These are phyloP conservation scores for Aspergillus sp. DNA, from an alignment of 2,329 filamentous ascomycete species.

Conservation along the genomic window DNA sequence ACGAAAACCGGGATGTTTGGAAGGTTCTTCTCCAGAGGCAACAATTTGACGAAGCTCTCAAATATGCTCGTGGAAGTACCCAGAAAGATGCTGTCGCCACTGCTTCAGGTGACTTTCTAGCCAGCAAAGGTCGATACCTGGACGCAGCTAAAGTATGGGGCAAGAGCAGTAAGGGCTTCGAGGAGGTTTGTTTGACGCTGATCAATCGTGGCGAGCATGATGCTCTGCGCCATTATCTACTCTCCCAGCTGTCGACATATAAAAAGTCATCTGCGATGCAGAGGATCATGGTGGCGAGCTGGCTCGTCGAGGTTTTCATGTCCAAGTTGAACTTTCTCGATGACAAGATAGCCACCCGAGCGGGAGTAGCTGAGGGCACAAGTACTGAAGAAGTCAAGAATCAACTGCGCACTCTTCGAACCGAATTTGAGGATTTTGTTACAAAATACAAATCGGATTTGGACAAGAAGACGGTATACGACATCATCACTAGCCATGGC, in stretches of 20 bases:
- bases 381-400: conserved; percentile 64
- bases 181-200: conserved; percentile 86
- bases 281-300: conserved; percentile 87
- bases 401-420: conserved; percentile 64
- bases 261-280: conserved; percentile 89
- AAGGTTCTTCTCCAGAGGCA: conserved; percentile 83
- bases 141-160: conserved; percentile 90
- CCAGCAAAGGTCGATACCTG: conserved; percentile 72
- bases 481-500: conserved; percentile 92
- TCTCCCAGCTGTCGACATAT: conserved; percentile 74
- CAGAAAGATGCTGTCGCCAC: conserved; percentile 91
- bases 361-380: conserved; percentile 69
- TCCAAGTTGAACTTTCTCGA: conserved; percentile 91
- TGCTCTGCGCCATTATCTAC: conserved; percentile 81
- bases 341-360: conserved; percentile 85
- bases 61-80: conserved; percentile 71
- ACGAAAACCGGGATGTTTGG: conserved; percentile 92
- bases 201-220: conserved; percentile 89
- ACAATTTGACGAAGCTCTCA: conserved; percentile 82
- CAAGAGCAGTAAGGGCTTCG: conserved; percentile 93
- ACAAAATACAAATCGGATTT: conserved; percentile 79
- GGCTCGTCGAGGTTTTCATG: conserved; percentile 96
- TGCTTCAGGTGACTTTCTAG: conserved; percentile 83
- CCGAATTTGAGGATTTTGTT: conserved; percentile 85
- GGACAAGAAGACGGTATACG: conserved; percentile 88